These are phyloP conservation scores for Rosa rugosa DNA, from an alignment of 306 rosid genomes.

Conservation along the genomic window DNA sequence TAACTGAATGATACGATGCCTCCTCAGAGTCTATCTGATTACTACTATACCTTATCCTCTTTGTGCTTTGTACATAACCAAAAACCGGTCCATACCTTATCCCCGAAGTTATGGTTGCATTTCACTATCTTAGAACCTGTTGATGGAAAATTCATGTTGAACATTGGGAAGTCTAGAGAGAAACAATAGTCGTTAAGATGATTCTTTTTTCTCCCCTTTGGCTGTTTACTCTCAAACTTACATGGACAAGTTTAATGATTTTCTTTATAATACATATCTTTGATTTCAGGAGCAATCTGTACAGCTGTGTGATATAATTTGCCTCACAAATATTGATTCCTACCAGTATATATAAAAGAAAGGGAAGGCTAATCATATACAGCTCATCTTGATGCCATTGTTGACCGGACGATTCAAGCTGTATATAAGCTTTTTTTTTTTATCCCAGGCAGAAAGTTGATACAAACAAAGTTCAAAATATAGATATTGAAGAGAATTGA, in stretches of 20 bases:
- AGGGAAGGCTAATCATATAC: background rate
- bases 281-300: conserved; percentile 60
- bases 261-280: background rate
- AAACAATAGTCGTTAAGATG: background rate
- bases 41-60: background rate
- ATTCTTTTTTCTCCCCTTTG: background rate
- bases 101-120: background rate
- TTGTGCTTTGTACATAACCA: background rate
- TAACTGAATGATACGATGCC: background rate
- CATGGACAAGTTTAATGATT: background rate
- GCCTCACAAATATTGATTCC: conserved; percentile 11
- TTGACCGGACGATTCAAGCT: background rate
- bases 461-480: conserved; percentile 25
- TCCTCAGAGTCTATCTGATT: background rate
- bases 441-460: conserved; percentile 17
- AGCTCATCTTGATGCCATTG: conserved; percentile 12
- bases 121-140: background rate
- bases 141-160: background rate
- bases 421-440: background rate
- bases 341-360: conserved; percentile 16
- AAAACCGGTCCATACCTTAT: background rate
- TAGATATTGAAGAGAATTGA: conserved; percentile 21
- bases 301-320: conserved; percentile 50
- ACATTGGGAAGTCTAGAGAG: background rate
- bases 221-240: background rate